Percentiles rank a stretch among this genome's conserved stretches.
Conservation (phyloP, 768 basidiomycete genomes). For the Tremella mesenterica region DNA sequence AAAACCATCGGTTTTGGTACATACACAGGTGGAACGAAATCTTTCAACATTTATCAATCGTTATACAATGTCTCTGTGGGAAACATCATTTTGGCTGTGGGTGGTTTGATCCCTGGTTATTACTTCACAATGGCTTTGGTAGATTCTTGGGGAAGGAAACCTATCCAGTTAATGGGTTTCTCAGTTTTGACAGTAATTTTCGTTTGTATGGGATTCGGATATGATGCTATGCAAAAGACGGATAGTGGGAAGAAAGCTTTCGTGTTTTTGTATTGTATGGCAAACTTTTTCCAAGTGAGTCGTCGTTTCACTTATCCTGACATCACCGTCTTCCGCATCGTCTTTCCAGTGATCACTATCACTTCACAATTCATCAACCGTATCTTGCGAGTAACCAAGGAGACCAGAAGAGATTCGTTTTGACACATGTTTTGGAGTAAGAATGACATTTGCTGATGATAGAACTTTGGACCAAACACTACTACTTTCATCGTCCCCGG, state of each 20-base stretch:
- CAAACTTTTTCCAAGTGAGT: conserved; percentile 47
- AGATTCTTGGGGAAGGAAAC: conserved; percentile 44
- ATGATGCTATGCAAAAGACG: conserved; percentile 38
- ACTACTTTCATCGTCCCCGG: conserved; percentile 15
- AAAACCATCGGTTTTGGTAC: conserved; percentile 61
- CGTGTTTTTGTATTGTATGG: conserved; percentile 44
- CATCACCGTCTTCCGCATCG: too few species aligned
- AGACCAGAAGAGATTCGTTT: too few species aligned
- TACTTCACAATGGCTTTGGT: conserved; percentile 43
- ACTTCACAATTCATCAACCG: too few species aligned
- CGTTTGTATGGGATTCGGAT: conserved; percentile 44
- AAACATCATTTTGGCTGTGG: conserved; percentile 44
- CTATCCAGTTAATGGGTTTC: conserved; percentile 46
- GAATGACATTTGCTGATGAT: too few species aligned
- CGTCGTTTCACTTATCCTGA: too few species aligned
- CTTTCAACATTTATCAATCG: conserved; percentile 33
- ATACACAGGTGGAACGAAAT: conserved; percentile 37
- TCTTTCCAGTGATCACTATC: too few species aligned
- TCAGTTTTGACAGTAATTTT: conserved; percentile 34
- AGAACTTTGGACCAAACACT: conserved; percentile 38
- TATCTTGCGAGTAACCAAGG: too few species aligned
- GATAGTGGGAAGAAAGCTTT: conserved; percentile 34
- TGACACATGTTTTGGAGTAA: too few species aligned
- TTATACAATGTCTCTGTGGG: conserved; percentile 43
- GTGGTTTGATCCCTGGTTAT: conserved; percentile 46